Conservation (phyloP, 768 basidiomycete species). For the Termitomyces sp. region DNA sequence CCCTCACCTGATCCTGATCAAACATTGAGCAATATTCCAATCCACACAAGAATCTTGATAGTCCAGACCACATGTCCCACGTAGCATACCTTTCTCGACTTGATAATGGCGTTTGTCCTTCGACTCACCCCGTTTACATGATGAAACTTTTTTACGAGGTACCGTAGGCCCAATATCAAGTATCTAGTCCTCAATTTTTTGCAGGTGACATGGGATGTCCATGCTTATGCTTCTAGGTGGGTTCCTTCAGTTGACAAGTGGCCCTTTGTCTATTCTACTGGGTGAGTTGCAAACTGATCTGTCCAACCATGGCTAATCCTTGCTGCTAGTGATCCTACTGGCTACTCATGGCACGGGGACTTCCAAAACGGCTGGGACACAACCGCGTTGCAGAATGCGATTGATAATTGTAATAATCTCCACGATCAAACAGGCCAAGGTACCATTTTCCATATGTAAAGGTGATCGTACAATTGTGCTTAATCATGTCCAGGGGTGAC, state of each 20-base stretch:
- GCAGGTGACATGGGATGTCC: constrained; percentile 34
- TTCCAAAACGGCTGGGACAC: constrained; percentile 49
- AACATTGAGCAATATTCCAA: background rate
- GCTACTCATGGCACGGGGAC: constrained; percentile 42
- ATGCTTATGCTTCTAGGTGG: constrained; percentile 29
- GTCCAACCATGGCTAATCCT: background rate
- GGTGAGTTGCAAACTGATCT: constrained; percentile 18
- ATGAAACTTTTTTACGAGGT: constrained; percentile 37
- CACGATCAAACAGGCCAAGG: constrained; percentile 27
- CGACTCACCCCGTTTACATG: constrained; percentile 28
- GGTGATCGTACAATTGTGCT: background rate
- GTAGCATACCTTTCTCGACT: constrained; percentile 26
- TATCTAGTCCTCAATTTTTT: background rate
- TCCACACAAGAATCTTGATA: constrained; percentile 29
- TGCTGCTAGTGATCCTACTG: constrained; percentile 40
- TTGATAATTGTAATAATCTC: constrained; percentile 38
- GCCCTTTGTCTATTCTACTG: constrained; percentile 40
- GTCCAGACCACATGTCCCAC: constrained; percentile 30
- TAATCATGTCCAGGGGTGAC: constrained; percentile 22
- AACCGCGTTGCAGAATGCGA: constrained; percentile 37
- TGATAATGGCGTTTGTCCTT: constrained; percentile 33
- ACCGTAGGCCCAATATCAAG: background rate
- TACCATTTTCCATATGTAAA: background rate
- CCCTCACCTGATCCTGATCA: background rate
- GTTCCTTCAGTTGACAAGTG: constrained; percentile 24